A percentile compares a stretch with the other conserved stretches of the same genome.
These are phyloP conservation scores for Speleostelium caveatum DNA, from an alignment of 78 protist genomes.

Conservation along the genomic window DNA sequence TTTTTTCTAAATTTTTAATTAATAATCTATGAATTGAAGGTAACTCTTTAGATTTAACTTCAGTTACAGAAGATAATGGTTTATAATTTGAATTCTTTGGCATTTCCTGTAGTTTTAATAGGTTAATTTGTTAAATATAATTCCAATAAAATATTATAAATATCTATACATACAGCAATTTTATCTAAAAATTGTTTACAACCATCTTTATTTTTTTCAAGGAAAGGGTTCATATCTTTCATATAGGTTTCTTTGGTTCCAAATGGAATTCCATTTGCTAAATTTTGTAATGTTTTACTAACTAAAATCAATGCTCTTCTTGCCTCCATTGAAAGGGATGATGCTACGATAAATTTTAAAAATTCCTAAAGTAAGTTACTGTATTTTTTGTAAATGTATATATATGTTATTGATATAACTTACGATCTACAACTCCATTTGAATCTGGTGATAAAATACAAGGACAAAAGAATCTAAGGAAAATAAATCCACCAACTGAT, in stretches of 20 bases:
- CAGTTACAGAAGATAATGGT: slow-evolving; percentile 54
- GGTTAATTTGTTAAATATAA: no score
- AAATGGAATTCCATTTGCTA: slow-evolving; percentile 77
- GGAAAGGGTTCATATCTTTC: slow-evolving; percentile 77
- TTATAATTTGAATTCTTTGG: slow-evolving; percentile 35
- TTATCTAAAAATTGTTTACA: slow-evolving; percentile 67
- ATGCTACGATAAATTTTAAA: no score
- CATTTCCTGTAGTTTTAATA: slow-evolving; percentile 18
- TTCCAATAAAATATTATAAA: no score
- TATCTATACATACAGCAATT: slow-evolving; percentile 46
- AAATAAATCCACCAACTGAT: slow-evolving; percentile 82
- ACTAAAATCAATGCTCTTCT: slow-evolving; percentile 67
- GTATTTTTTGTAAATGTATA: no score
- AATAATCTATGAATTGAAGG: slow-evolving; percentile 71
- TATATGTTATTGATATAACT: no score
- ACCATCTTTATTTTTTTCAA: slow-evolving; percentile 60
- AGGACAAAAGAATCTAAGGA: slow-evolving; percentile 78
- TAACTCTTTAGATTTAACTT: slow-evolving; percentile 51
- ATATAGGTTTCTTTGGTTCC: slow-evolving; percentile 80
- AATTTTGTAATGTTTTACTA: slow-evolving; percentile 69
- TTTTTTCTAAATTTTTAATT: slow-evolving; percentile 67
- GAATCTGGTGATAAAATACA: slow-evolving; percentile 74
- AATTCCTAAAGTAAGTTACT: no score
- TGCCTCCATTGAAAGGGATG: slow-evolving; percentile 45
- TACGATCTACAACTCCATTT: slow-evolving; percentile 43